These are phyloP conservation scores for Ustilago trichophora DNA, from an alignment of 1,284 basidiomycete genomes.

Conservation along the genomic window DNA sequence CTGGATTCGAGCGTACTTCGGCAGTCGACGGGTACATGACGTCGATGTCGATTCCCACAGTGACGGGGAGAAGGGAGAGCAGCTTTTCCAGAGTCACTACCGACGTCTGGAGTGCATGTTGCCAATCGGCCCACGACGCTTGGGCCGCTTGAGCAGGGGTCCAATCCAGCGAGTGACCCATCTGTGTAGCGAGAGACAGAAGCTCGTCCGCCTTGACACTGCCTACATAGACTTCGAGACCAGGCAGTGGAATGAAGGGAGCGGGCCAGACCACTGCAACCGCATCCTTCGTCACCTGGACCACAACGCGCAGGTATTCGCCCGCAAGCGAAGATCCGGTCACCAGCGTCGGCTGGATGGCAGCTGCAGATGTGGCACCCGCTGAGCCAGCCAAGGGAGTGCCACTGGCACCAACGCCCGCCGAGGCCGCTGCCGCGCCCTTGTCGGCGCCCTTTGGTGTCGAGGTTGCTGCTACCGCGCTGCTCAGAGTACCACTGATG, in stretches of 20 bases:
- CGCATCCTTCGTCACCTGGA: slow-evolving; percentile 91
- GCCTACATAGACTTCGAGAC: slow-evolving; percentile 80
- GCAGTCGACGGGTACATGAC: slow-evolving; percentile 60
- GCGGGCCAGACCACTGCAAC: slow-evolving; percentile 83
- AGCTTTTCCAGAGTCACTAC: slow-evolving; percentile 57
- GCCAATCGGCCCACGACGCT: slow-evolving; percentile 53
- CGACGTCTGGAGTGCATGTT: slow-evolving; percentile 30
- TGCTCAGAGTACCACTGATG: slow-evolving; percentile 21
- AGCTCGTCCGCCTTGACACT: slow-evolving; percentile 86
- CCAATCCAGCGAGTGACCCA: slow-evolving; percentile 36
- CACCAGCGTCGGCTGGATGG: slow-evolving; percentile 68
- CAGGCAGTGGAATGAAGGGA: slow-evolving; percentile 76
- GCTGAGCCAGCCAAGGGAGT: slow-evolving; percentile 14
- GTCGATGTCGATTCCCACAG: slow-evolving; percentile 60
- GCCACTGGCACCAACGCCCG: slow-evolving; percentile 11
- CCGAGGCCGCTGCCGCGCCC: no score
- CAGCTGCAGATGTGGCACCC: slow-evolving; percentile 13
- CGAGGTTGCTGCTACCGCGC: slow-evolving; percentile 10
- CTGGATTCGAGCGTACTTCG: slow-evolving; percentile 53
- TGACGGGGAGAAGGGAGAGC: slow-evolving; percentile 54
- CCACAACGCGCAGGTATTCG: slow-evolving; percentile 81
- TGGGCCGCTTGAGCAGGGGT: slow-evolving; percentile 14
- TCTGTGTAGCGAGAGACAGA: slow-evolving; percentile 72
- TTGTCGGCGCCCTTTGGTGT: slow-evolving; percentile 14
- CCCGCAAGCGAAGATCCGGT: slow-evolving; percentile 88